These are phyloP conservation scores for Clavulina sp. DNA, from an alignment of 768 basidiomycete genomes.

Conservation along the genomic window DNA sequence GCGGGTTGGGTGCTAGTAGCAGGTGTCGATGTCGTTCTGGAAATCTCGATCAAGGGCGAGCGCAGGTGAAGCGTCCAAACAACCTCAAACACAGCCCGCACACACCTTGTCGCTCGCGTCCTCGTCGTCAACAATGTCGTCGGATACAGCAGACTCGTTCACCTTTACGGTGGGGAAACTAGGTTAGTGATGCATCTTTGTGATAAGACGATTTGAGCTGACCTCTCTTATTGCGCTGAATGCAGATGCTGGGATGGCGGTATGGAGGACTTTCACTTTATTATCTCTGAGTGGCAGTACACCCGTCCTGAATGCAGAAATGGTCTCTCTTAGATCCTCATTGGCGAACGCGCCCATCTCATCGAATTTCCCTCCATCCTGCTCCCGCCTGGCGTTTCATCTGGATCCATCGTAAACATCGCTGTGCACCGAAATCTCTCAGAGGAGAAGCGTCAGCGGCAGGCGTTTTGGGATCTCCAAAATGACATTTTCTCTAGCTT, in stretches of 20 bases:
- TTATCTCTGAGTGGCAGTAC: not conserved
- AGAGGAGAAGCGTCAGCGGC: constrained; percentile 69
- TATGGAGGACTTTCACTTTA: too few relatives aligned
- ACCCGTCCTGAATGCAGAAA: not conserved
- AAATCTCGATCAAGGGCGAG: too few relatives aligned
- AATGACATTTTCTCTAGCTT: constrained; percentile 58
- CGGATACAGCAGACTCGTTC: constrained; percentile 22
- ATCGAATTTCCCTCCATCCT: constrained; percentile 97
- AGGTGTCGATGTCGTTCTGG: too few relatives aligned
- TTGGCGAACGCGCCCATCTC: constrained; percentile 86
- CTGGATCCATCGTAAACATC: constrained; percentile 95
- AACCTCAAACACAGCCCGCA: too few relatives aligned
- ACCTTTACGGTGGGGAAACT: constrained; percentile 93
- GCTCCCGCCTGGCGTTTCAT: constrained; percentile 76
- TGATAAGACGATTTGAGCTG: not conserved
- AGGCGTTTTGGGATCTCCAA: constrained; percentile 75
- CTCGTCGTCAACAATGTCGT: not conserved
- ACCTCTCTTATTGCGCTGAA: not conserved
- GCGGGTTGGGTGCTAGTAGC: too few relatives aligned
- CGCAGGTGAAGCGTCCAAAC: too few relatives aligned
- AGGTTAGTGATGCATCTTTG: constrained; percentile 37
- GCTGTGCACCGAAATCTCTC: constrained; percentile 73
- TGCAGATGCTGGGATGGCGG: constrained; percentile 86
- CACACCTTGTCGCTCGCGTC: too few relatives aligned
- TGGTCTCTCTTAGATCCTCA: constrained; percentile 43